A percentile compares a stretch with the other conserved stretches of the same genome.
phyloP scores from a whole-genome alignment of 192 early-diverging fungal species.

The Linnemannia exigua region DNA sequence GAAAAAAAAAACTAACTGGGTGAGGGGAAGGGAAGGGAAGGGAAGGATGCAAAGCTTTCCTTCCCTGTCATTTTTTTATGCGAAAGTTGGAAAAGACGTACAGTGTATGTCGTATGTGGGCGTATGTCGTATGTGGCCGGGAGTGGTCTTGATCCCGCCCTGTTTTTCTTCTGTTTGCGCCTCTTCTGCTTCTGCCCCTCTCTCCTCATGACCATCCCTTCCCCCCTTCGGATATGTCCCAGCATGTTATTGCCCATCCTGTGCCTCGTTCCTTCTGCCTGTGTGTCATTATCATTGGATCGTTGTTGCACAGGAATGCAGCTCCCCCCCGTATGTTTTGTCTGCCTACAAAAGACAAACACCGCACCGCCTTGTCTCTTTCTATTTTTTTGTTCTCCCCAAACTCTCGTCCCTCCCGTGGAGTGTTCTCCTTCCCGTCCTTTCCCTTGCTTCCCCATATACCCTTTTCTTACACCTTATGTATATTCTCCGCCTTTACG shows the following conservation, averaged over 20 bases:
- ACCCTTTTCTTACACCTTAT: neutral
- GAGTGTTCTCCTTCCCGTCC: neutral
- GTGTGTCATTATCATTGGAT: neutral
- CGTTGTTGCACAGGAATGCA: neutral
- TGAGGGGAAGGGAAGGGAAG: neutral
- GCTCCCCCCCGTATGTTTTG: neutral
- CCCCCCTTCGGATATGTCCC: neutral
- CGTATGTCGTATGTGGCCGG: conserved; percentile 5
- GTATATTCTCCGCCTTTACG: conserved; percentile 7
- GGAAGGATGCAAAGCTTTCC: neutral
- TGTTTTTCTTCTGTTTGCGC: neutral
- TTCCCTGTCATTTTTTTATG: conserved; percentile 4
- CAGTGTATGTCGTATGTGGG: neutral
- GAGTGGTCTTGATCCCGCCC: conserved; percentile 1
- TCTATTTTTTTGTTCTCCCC: neutral
- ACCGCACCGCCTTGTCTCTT: neutral
- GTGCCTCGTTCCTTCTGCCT: neutral
- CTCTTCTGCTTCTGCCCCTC: neutral
- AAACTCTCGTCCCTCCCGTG: conserved; percentile 10
- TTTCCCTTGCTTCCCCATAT: neutral
- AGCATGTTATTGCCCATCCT: neutral
- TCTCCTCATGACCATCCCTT: neutral
- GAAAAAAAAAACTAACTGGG: neutral
- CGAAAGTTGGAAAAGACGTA: neutral
- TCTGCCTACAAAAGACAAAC: conserved; percentile 6